These are phyloP conservation scores for Jamesozyma jinghongensis DNA, from an alignment of 805 yeast species.

Conservation along the genomic window DNA sequence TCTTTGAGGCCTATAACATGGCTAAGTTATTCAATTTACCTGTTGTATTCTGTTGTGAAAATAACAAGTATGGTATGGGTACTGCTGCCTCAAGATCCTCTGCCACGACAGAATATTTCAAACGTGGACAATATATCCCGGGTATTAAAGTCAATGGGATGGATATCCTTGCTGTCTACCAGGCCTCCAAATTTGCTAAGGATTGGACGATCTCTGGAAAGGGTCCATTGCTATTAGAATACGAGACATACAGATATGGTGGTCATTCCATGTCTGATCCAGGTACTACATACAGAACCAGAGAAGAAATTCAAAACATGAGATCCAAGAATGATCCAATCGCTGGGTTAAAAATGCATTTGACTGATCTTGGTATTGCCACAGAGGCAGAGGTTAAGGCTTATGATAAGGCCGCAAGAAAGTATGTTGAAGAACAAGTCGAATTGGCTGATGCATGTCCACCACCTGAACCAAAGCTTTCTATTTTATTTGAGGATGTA, in stretches of 20 bases:
- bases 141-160: slow-evolving; percentile 98
- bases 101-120: slow-evolving; percentile 92
- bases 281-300: slow-evolving; percentile 99
- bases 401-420: slow-evolving; percentile 93
- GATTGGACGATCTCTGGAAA: slow-evolving; percentile 91
- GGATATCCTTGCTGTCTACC: slow-evolving; percentile 93
- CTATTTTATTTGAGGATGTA: slow-evolving; percentile 91
- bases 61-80: slow-evolving; percentile 99
- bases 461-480: slow-evolving; percentile 92
- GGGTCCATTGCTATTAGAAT: slow-evolving; percentile 94
- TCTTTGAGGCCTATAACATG: slow-evolving; percentile 96
- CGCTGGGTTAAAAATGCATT: slow-evolving; percentile 84
- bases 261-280: slow-evolving; percentile 99
- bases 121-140: slow-evolving; percentile 99
- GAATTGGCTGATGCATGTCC: slow-evolving; percentile 89
- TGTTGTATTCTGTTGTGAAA: slow-evolving; percentile 90
- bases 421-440: slow-evolving; percentile 89
- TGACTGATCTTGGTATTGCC: slow-evolving; percentile 76
- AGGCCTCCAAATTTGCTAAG: slow-evolving; percentile 93
- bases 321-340: slow-evolving; percentile 97
- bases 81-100: slow-evolving; percentile 95
- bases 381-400: slow-evolving; percentile 91
- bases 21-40: slow-evolving; percentile 98
- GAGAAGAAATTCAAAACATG: slow-evolving; percentile 99
- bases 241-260: slow-evolving; percentile 98